phyloP scores from a whole-genome alignment of 345 rosid genomes.

The Camelina sativa region DNA sequence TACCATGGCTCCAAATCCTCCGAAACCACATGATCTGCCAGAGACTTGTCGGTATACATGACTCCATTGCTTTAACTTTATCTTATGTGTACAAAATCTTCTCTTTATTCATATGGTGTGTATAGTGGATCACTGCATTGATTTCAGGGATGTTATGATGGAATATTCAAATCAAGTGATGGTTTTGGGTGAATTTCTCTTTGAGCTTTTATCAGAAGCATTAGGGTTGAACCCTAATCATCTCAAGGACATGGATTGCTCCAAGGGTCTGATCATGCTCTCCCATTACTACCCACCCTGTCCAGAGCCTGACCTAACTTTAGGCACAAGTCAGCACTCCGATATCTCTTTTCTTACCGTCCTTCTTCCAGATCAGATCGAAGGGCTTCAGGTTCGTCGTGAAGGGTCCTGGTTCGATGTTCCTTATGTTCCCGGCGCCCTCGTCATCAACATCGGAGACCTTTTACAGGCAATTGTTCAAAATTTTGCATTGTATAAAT shows the following conservation, averaged over 20 bases:
- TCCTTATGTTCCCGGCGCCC: conserved; percentile 54
- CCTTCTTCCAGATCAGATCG: conserved; percentile 64
- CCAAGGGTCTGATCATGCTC: conserved; percentile 45
- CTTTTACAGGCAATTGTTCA: conserved; percentile 53
- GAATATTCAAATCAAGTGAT: conserved; percentile 50
- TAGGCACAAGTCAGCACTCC: conserved; percentile 54
- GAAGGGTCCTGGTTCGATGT: conserved; percentile 55
- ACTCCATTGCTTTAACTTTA: conserved; percentile 3
- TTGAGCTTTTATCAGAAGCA: conserved; percentile 63
- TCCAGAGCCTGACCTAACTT: conserved; percentile 60
- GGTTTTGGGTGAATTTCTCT: conserved; percentile 44
- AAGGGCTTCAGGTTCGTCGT: conserved; percentile 61
- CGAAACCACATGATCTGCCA: conserved; percentile 45
- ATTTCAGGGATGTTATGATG: conserved; percentile 48
- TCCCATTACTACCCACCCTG: conserved; percentile 65
- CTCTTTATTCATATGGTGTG: background rate
- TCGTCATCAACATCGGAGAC: conserved; percentile 61
- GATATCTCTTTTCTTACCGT: conserved; percentile 59
- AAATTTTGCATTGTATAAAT: background rate
- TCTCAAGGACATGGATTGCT: conserved; percentile 51
- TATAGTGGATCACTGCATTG: background rate
- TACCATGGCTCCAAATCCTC: conserved; percentile 44
- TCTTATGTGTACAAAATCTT: background rate
- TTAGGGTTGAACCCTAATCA: conserved; percentile 51
- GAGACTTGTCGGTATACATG: conserved; percentile 33